Conservation (phyloP, 208 protist species). For the Leishmania arabica region DNA sequence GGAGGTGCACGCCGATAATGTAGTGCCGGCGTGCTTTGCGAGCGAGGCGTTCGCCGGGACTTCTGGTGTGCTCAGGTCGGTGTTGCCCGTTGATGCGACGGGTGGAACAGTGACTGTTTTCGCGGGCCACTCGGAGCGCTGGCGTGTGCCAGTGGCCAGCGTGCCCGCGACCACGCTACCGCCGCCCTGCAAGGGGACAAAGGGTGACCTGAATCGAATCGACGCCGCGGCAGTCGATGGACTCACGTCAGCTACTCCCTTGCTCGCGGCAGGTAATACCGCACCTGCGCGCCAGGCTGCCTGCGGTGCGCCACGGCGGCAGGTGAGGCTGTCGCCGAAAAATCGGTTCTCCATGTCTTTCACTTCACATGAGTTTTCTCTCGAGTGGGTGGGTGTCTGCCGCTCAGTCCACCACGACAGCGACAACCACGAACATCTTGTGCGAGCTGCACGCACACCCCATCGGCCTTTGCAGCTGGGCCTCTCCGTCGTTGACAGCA, state of each 20-base stretch:
- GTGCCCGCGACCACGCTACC: neutral
- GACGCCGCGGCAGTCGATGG: neutral
- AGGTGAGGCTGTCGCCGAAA: neutral
- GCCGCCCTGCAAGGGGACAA: neutral
- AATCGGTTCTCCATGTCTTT: neutral
- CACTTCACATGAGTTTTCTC: neutral
- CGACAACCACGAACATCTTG: conserved; percentile 9
- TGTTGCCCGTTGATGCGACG: conserved; percentile 10
- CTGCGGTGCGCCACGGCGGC: no score
- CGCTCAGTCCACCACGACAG: neutral
- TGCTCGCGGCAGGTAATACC: neutral
- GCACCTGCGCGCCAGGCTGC: neutral
- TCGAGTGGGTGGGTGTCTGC: neutral
- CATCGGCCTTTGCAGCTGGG: conserved; percentile 17
- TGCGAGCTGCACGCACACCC: conserved; percentile 18
- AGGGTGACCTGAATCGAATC: conserved; percentile 2
- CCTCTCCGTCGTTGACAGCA: conserved; percentile 9
- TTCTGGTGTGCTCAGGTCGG: conserved; percentile 7
- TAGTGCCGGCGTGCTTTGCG: conserved; percentile 8
- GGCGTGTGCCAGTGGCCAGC: conserved; percentile 7
- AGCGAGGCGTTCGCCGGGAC: neutral
- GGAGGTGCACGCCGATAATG: neutral
- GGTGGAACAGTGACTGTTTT: conserved; percentile 6
- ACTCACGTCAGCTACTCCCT: neutral
- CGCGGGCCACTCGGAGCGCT: neutral